Evolutionary conservation across 306 rosid species (phyloP), one percentile per base, ranked within the genome.

Genomic region (Hippophae tibetana): DNA sequence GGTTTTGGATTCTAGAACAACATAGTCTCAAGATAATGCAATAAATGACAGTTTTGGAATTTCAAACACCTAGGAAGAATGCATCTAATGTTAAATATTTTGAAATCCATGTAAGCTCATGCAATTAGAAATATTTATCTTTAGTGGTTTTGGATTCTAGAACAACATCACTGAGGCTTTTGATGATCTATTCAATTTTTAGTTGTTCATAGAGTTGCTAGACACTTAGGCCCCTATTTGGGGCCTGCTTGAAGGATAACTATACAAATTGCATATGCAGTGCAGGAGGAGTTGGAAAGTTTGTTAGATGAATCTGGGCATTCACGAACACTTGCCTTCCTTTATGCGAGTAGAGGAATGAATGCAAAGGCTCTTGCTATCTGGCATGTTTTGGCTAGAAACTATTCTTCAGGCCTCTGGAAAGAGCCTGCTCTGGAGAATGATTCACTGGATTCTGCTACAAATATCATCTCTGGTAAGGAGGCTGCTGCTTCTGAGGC

Each of bases 271-370:
- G 65, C 69, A 67, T 90, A 78, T 76, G 62, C 60, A 65, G 76
- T 81, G 81, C 93, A 87, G 98, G 98, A 87, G 75, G 98, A 92
- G 85, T 78, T 92, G 89, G 96, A 92, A 73, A 79, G 81, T 70
- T 76, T 92, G 61, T 80, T 92, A 68, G 95, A 83, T 59, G 95
- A 86, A 54, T 83, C 96, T 23, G 89, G 93, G 70, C 96, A 92
- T 81, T 78, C 85, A 61, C 83, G 95, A 14, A 85, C 98, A 6
- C 98, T 92, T 67, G 98, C 98, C 68, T 92, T 92, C 80, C 84
- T 92, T 38, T 85, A 77, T 62, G 89, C 98, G 31, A 92, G 93
- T 78, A 87, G 86, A 78, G 95, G 93, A 72, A 85, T 87, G 81
- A 87, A 89, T 82, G 76, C 98, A 25, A 81, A 87, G 75, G 96